Base-by-base conservation (phyloP, 1,139 yeast genomes). In the Saccharomycopsis hybrid region DNA sequence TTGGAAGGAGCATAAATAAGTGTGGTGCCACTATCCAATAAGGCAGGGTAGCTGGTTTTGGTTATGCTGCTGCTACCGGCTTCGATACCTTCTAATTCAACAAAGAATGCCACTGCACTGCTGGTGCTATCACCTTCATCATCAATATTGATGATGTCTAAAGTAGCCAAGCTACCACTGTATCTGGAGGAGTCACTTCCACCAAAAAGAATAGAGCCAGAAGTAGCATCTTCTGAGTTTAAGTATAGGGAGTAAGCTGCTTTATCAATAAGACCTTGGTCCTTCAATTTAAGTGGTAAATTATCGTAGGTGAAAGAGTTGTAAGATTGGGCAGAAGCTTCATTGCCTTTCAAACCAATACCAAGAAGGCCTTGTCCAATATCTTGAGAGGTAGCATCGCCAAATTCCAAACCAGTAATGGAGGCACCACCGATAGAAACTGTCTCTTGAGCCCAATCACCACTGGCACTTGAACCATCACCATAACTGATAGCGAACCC, bases 1-100 rank as follows among this genome's bases (percentile, higher is more conserved):
- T 56, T 61, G 1, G 57, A 45, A 27, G 87, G 85, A 1, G 80
- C 63, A 55, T 73, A 74, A 3, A 83, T 70, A 46, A 78, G 64
- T 2, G 88, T 77, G 3, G 89, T 76, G 43, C 92, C 92, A 1
- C 87, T 76, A 63, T 84, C 92, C 43, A 84, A 64, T 43, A 80
- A 62, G 2, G 80, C 85, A 1, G 77, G 67, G 43, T 58, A 57
- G 29, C 59, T 53, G 30, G 44, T 25, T 18, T 42, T 31, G 9
- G 38, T 46, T 38, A 24, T 40, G 11, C 18, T 8, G 3, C 24
- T 18, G 13, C 25, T 35, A 4, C 24, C 36, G 9, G 37, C 38
- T 8, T 46, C 25, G 32, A 52, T 35, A 62, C 57, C 33, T 37
- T 40, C 35, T n/a, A 51, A 39, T 11, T 53, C 31, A 29, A 53